These are phyloP conservation scores for Cornus suecica DNA, from an alignment of 148 eudicot species.

Conservation along the genomic window DNA sequence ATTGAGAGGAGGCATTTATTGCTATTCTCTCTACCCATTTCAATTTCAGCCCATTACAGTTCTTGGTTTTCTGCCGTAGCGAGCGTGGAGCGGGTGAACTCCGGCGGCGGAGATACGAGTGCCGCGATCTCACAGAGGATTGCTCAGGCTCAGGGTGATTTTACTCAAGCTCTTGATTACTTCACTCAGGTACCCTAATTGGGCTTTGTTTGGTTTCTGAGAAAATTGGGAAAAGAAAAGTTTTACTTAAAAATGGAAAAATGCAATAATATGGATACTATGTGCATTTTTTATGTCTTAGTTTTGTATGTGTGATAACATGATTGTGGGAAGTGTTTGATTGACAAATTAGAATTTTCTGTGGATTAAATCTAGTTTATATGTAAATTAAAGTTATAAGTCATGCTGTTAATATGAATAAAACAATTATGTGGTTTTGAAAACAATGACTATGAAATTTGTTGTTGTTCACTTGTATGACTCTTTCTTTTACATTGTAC, in stretches of 20 bases:
- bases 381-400: no score
- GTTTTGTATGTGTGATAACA: not conserved
- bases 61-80: slow-evolving; percentile 2
- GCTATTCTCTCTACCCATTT: slow-evolving; percentile 24
- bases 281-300: not conserved
- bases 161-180: slow-evolving; percentile 28
- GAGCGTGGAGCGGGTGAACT: slow-evolving; percentile 15
- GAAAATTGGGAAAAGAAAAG: not conserved
- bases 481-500: not conserved
- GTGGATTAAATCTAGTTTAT: no score
- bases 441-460: no score
- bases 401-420: no score
- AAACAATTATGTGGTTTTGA: no score
- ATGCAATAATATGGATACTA: no score
- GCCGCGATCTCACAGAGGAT: slow-evolving; percentile 23
- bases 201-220: not conserved
- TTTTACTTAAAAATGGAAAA: not conserved
- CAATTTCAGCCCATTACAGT: slow-evolving; percentile 6
- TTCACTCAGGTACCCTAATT: slow-evolving; percentile 26
- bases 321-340: not conserved
- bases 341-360: no score
- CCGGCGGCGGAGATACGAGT: slow-evolving; percentile 29
- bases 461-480: not conserved
- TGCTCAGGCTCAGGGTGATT: slow-evolving; percentile 34
- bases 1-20: slow-evolving; percentile 23